These are phyloP conservation scores for Cladosporium sp. DNA, from an alignment of 2,329 filamentous ascomycete genomes.

Conservation along the genomic window DNA sequence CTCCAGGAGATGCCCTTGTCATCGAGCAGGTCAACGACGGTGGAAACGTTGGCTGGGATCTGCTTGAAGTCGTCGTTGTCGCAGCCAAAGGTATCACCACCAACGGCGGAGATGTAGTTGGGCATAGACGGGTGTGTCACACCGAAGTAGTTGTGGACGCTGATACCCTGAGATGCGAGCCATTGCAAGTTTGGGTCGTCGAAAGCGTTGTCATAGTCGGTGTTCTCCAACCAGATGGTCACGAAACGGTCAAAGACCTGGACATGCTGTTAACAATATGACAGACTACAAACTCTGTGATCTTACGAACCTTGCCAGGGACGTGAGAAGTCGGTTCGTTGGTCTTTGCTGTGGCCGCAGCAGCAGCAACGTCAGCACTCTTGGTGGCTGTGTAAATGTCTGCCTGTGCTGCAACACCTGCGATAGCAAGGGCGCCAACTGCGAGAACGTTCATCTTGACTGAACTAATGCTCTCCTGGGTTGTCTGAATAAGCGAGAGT, in stretches of 20 bases:
- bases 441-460: conserved; percentile 17
- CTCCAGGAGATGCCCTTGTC: conserved; percentile 44
- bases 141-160: conserved; percentile 51
- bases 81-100: conserved; percentile 71
- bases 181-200: conserved; percentile 58
- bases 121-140: conserved; percentile 61
- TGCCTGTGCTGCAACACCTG: conserved; percentile 26
- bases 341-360: conserved; percentile 58
- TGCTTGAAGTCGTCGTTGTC: conserved; percentile 61
- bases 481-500: neutral
- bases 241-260: conserved; percentile 65
- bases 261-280: too few species aligned
- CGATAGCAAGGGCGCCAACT: conserved; percentile 26
- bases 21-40: conserved; percentile 40
- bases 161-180: conserved; percentile 55
- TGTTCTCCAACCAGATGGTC: conserved; percentile 76
- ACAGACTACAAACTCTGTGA: neutral
- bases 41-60: conserved; percentile 38
- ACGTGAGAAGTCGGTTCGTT: conserved; percentile 60
- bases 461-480: neutral
- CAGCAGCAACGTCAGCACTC: conserved; percentile 49
- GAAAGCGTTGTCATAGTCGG: conserved; percentile 60
- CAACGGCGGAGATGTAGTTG: conserved; percentile 67
- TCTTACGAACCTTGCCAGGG: conserved; percentile 50
- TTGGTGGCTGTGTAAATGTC: conserved; percentile 47